Base-by-base conservation (phyloP, 805 yeast species). In the Ogataea salicorniae region DNA sequence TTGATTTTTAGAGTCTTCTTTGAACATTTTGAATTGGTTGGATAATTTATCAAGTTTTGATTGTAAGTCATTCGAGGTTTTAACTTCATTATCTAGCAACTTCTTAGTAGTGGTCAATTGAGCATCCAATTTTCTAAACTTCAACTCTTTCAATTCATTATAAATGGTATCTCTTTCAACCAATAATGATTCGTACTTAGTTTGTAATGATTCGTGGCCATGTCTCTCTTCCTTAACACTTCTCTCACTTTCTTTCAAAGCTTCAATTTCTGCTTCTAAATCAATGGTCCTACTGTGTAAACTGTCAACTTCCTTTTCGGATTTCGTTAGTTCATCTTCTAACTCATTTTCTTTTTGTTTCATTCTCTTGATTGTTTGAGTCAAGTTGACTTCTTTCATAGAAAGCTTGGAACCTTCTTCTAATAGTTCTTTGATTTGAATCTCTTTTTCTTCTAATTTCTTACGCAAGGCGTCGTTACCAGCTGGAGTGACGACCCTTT, bases 351-450 rank as follows among this genome's bases (percentile, higher is more conserved):
- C 77, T 35, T 71, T 73, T 18, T 73, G 66, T 38, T 80, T 79
- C 47, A 90, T 64, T 52, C 75, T 73, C 51, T 86, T 86, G 43
- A 91, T 79, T 0, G 82, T 72, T 37, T 81, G 87, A 54, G 78
- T 81, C 45, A 81, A 73, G 54, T 77, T 79, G 26, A 88, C 72
- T 57, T 92, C 97, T 50, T 79, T 81, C 49, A 75, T 74, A 0
- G 94, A 80, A 36, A 89, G 66, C 22, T 76, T 79, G 52, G 84
- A 83, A 4, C 96, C 96, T 64, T 90, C 96, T 46, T 77, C 80
- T 59, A 86, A 60, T 29, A 91, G 67, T 47, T 83, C 81, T 16
- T 77, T 75, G 23, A 91, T 80, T 31, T 80, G 77, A 13, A 71
- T 75, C 44, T 90, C 87, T 69, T 70, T 83, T 56, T 64, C 78